These are phyloP conservation scores for Simplicillium sp. DNA, from an alignment of 2,329 filamentous ascomycete genomes.

Conservation along the genomic window DNA sequence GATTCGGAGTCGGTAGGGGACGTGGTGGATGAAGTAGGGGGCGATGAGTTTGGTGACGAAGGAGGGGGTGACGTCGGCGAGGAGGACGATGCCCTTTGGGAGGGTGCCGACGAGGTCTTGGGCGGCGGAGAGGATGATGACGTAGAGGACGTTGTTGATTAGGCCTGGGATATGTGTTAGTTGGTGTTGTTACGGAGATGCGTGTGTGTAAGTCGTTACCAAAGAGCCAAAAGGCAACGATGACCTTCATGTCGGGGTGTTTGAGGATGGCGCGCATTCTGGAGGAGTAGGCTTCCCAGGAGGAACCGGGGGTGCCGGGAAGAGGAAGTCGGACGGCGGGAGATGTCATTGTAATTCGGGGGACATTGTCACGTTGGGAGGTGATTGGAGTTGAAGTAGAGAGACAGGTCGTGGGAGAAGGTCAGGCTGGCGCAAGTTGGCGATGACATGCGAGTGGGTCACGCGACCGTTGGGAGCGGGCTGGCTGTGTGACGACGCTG, in stretches of 20 bases:
- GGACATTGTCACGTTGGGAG: too few relatives aligned
- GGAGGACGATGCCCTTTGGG: constrained; percentile 85
- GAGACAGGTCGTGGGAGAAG: too few relatives aligned
- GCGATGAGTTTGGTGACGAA: constrained; percentile 82
- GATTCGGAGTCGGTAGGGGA: constrained; percentile 72
- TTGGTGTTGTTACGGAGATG: not conserved
- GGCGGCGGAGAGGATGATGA: constrained; percentile 89
- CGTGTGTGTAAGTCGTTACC: constrained; percentile 20
- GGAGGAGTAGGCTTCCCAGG: constrained; percentile 64
- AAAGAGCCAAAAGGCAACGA: constrained; percentile 86
- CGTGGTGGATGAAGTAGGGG: constrained; percentile 85
- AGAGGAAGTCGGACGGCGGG: constrained; percentile 32
- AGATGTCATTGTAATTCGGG: not conserved
- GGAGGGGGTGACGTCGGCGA: constrained; percentile 84
- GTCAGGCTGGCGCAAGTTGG: too few relatives aligned
- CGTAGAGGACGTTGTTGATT: constrained; percentile 97
- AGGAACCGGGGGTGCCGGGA: constrained; percentile 50
- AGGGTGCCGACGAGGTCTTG: constrained; percentile 90
- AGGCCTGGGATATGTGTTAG: constrained; percentile 19
- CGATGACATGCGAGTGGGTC: too few relatives aligned
- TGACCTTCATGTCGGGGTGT: constrained; percentile 61
- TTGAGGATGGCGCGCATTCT: constrained; percentile 54
- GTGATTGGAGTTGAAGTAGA: not conserved
- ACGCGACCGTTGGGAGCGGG: too few relatives aligned
- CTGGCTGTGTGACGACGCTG: too few relatives aligned